These are phyloP conservation scores for Cylindrodendrum hubeiense DNA, from an alignment of 2,329 filamentous ascomycete genomes.

Conservation along the genomic window DNA sequence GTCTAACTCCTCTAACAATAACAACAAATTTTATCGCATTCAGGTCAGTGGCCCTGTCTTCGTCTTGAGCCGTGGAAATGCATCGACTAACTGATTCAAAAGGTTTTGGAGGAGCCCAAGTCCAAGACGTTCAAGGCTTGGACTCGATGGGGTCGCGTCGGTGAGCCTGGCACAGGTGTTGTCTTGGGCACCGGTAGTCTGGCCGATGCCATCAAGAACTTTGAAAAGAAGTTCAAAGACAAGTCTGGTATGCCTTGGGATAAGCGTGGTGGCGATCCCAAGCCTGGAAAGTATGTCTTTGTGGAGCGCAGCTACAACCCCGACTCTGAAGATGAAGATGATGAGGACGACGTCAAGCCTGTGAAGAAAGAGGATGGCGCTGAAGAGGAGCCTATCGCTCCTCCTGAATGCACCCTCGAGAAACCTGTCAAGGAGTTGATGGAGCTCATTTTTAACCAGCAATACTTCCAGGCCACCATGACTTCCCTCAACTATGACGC, in stretches of 20 bases:
- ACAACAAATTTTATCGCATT: constrained; percentile 86
- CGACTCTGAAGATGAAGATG: constrained; percentile 71
- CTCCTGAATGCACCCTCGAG: constrained; percentile 68
- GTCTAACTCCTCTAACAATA: constrained; percentile 77
- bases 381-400: constrained; percentile 50
- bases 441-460: constrained; percentile 85
- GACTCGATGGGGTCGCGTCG: constrained; percentile 87
- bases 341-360: constrained; percentile 42
- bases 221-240: constrained; percentile 72
- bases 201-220: constrained; percentile 60
- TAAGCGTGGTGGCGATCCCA: constrained; percentile 66
- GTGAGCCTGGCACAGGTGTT: constrained; percentile 66
- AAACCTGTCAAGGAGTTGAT: constrained; percentile 76
- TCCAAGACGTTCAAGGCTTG: constrained; percentile 68
- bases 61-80: neutral
- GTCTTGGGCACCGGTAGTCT: constrained; percentile 58
- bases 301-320: constrained; percentile 82
- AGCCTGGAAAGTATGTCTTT: constrained; percentile 80
- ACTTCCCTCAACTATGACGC: constrained; percentile 76
- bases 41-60: constrained; percentile 62
- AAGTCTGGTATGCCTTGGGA: constrained; percentile 71
- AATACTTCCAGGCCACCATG: constrained; percentile 78
- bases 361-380: constrained; percentile 53
- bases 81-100: constrained; percentile 18
- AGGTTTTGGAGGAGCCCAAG: constrained; percentile 58